Evolutionary conservation across 1,139 yeast species (phyloP).

Genomic region (Suhomyces maxii): DNA sequence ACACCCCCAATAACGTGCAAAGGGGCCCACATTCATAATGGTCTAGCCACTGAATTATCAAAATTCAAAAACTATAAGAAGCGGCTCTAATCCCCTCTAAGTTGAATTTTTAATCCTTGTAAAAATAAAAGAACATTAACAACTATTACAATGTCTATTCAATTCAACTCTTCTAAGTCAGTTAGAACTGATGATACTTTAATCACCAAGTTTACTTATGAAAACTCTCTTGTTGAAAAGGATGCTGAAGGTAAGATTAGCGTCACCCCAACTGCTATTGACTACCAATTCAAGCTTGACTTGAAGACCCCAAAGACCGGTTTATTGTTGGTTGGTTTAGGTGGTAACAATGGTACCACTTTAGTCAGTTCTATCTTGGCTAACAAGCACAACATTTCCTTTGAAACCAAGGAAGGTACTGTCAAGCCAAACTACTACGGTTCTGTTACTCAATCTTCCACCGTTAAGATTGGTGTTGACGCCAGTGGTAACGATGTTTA

Average conservation of each 20-base stretch:
- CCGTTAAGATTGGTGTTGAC: slow-evolving; percentile 88
- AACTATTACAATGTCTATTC: slow-evolving; percentile 27
- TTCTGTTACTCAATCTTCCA: slow-evolving; percentile 93
- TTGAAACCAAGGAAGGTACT: slow-evolving; percentile 80
- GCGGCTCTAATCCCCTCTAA: slow-evolving; percentile 11
- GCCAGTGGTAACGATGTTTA: slow-evolving; percentile 79
- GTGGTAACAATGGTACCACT: slow-evolving; percentile 97
- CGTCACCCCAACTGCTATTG: slow-evolving; percentile 71
- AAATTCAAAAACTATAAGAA: slow-evolving; percentile 21
- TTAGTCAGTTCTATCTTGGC: slow-evolving; percentile 83
- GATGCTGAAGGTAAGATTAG: slow-evolving; percentile 52
- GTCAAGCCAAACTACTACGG: slow-evolving; percentile 88
- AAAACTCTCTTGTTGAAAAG: slow-evolving; percentile 60
- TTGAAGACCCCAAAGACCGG: slow-evolving; percentile 84
- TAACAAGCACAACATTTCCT: slow-evolving; percentile 74
- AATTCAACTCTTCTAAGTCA: slow-evolving; percentile 65
- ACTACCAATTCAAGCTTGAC: slow-evolving; percentile 85
- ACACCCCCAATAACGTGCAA: not conserved
- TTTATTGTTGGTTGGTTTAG: slow-evolving; percentile 87
- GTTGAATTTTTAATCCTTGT: not conserved
- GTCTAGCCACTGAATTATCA: not conserved
- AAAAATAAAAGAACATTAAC: not conserved
- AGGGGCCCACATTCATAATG: not conserved
- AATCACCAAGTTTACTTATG: slow-evolving; percentile 70
- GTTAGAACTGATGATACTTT: slow-evolving; percentile 58